Percentiles rank a stretch among this genome's conserved stretches.
These are phyloP conservation scores for Mycena haematopus DNA, from an alignment of 768 basidiomycete genomes.

Conservation along the genomic window DNA sequence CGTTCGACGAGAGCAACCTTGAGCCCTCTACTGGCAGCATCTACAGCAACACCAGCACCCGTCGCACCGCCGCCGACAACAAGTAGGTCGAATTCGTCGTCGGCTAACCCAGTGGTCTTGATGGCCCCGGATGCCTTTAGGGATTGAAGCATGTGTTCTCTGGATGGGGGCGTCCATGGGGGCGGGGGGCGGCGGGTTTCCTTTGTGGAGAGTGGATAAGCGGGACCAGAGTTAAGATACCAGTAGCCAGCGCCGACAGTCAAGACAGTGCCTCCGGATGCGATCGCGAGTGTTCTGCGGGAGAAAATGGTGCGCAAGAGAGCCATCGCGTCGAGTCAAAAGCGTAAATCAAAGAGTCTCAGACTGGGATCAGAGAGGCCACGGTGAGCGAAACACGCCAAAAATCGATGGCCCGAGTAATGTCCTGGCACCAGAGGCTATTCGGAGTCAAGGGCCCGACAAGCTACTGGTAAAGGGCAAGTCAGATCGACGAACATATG, in stretches of 20 bases:
- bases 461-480: neutral
- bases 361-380: neutral
- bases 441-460: neutral
- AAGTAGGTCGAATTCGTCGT: constrained; percentile 76
- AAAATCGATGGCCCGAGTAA: neutral
- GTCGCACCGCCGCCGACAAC: constrained; percentile 96
- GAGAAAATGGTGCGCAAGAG: constrained; percentile 55
- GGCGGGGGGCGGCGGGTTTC: constrained; percentile 76
- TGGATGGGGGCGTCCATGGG: constrained; percentile 77
- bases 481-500: neutral
- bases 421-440: neutral
- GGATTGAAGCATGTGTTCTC: constrained; percentile 67
- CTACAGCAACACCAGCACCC: constrained; percentile 94
- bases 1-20: constrained; percentile 93
- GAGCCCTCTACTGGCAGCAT: constrained; percentile 90
- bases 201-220: constrained; percentile 67
- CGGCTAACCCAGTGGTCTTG: constrained; percentile 35
- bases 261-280: constrained; percentile 57
- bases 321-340: constrained; percentile 33
- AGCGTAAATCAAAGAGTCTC: neutral
- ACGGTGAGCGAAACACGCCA: neutral
- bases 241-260: constrained; percentile 67
- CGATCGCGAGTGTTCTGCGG: constrained; percentile 59
- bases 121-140: constrained; percentile 55
- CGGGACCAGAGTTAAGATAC: constrained; percentile 77